Conservation (phyloP, 768 basidiomycete genomes). For the Auriscalpium vulgare region DNA sequence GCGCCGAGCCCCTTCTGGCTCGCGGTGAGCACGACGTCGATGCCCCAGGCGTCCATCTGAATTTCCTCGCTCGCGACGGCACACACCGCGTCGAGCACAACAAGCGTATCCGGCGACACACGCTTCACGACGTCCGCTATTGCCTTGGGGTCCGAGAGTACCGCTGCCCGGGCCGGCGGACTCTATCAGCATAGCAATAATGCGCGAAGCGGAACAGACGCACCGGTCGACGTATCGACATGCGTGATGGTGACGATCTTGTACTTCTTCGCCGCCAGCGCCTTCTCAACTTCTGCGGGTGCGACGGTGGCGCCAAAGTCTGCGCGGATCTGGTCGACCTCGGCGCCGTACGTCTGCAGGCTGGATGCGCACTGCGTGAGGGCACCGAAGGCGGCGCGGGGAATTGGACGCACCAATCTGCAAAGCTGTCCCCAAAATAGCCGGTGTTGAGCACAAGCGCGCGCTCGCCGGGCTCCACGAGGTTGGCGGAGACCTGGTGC, state of each 20-base stretch:
- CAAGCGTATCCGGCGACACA: constrained; percentile 81
- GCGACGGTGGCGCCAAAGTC: constrained; percentile 73
- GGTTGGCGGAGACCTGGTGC: constrained; percentile 74
- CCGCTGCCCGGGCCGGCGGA: constrained; percentile 36
- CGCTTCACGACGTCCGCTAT: constrained; percentile 65
- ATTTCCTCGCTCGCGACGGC: constrained; percentile 95
- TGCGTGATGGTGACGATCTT: constrained; percentile 91
- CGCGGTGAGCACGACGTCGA: constrained; percentile 83
- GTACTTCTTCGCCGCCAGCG: constrained; percentile 73
- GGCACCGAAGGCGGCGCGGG: background rate
- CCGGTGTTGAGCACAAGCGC: constrained; percentile 83
- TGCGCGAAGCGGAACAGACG: constrained; percentile 9
- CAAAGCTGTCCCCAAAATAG: constrained; percentile 90
- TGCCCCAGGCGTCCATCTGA: constrained; percentile 84
- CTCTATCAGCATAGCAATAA: background rate
- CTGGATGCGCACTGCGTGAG: constrained; percentile 27
- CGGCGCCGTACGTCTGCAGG: constrained; percentile 81
- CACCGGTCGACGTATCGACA: constrained; percentile 84
- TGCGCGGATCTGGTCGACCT: constrained; percentile 78
- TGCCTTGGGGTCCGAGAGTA: constrained; percentile 75
- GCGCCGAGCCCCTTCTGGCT: constrained; percentile 90
- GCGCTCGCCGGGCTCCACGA: constrained; percentile 74
- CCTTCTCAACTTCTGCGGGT: constrained; percentile 50
- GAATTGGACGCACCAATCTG: constrained; percentile 56
- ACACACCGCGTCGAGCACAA: constrained; percentile 90